Base-by-base conservation (phyloP, 108 stramenopile genomes). In the Aurantiochytrium sp. region DNA sequence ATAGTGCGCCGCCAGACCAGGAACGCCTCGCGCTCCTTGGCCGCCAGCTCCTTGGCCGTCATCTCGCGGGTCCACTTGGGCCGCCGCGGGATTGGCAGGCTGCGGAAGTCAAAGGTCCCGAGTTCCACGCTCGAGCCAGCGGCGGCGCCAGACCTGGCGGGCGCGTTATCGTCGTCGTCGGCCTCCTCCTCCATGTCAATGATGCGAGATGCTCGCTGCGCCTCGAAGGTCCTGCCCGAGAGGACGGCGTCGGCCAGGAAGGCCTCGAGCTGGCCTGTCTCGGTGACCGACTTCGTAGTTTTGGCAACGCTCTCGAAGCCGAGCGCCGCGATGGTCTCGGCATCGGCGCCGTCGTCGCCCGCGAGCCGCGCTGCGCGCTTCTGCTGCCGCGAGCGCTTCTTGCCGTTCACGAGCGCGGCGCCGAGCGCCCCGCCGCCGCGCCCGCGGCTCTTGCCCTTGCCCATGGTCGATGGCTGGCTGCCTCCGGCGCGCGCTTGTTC, bases 1-100 rank as follows among this genome's bases (percentile, higher is more conserved):
- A 99, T 94, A 22, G 87, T 93, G 21, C 98, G 94, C 41, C 99
- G 90, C 99, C 99, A 99, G 54, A 95, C 93, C 52, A 98, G 88
- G 68, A 99, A 99, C 8, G 96, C 41, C 68, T 96, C 94, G 87
- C 95, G 95, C 93, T 99, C 99, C 68, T 87, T 87, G 4, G 36
- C 41, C 50, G 97, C 95, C 55, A 99, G 90, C 90, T 98, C 96
- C 55, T 95, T 93, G 4, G 96, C 89, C 3, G 97, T 95, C 37
- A 97, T 98, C 31, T 86, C 93, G 65, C 93, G 92, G 68, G 95
- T 93, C 99, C 99, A 99, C 31, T 91, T 85, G 8, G 99, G 99
- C 30, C 97, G 93, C 53, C 97, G 89, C 24, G 99, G 99, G 4
- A 99, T 95, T 52, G 92, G 92, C 27, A 99, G 90, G 87, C 97